These are phyloP conservation scores for Lasiodiplodia theobromae DNA, from an alignment of 2,329 filamentous ascomycete genomes.

Conservation along the genomic window DNA sequence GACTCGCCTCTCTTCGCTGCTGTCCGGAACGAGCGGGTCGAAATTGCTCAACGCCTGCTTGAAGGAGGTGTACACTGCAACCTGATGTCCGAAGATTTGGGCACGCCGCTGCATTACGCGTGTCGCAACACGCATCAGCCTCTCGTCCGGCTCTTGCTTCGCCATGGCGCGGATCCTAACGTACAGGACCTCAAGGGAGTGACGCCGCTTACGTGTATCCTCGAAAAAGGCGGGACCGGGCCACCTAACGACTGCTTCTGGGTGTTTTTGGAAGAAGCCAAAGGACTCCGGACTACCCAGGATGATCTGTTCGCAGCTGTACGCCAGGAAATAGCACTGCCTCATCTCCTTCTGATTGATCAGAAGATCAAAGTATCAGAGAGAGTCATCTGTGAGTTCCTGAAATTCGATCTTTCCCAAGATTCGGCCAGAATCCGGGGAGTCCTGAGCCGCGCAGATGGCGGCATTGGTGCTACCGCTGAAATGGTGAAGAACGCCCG, in stretches of 20 bases:
- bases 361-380: background rate
- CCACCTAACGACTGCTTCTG: background rate
- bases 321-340: background rate
- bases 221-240: background rate
- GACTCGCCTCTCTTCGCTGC: background rate
- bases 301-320: background rate
- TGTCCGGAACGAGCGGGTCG: background rate
- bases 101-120: background rate
- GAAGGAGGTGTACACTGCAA: background rate
- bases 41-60: background rate
- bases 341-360: background rate
- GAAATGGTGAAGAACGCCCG: background rate
- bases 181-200: background rate
- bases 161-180: conserved; percentile 3
- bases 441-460: background rate
- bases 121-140: background rate
- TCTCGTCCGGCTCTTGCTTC: background rate
- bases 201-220: background rate
- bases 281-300: background rate
- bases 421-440: too few relatives aligned
- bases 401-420: background rate
- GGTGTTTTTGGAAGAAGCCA: background rate
- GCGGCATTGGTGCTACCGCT: background rate
- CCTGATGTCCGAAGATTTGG: background rate
- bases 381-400: background rate